Base-by-base conservation (phyloP, 1,284 basidiomycete species). In the Tylopilus sp. region DNA sequence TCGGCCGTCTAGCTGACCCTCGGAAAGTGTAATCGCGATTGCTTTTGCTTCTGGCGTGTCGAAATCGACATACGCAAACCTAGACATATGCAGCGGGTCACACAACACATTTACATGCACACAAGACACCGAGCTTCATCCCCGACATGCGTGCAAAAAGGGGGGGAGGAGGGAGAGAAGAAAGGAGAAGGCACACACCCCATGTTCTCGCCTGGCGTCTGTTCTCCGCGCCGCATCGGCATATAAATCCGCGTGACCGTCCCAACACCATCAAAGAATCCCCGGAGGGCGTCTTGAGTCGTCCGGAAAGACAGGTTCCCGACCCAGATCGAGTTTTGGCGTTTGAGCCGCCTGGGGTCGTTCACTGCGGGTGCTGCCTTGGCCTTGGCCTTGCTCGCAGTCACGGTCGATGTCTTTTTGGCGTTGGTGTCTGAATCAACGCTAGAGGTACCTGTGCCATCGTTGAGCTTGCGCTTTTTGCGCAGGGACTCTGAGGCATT, bases 31-130 rank as follows among this genome's bases (percentile, higher is more conserved):
- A 51, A 98, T 84, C 18, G 91, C 94, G 33, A 80, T 72, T 1
- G 69, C 67, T 61, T 94, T 89, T 17, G 81, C 82, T 29, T 91
- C 89, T 1, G 79, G 73, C 2, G 84, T 85, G 2, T 83, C 80
- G 66, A 99, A 94, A 72, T 99, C 95, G 53, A 97, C 85, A 71
- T 98, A 98, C 24, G 94, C 95, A 67, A 94, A 99, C 33, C 94
- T 97, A 60, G 26, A 26, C 26, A 26, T 10, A 39, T 12, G 3
- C 29, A 28, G 47, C 18, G 38, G 26, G 57, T 51, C 47, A 56
- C 11, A 18, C 30, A 15, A 47, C 35, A 48, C 18, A 33, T 53
- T 50, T 44, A 55, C 24, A 21, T 26, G 26, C 26, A 26, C 8
- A 26, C 35, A n/a, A 46, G 30, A 48, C 15, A n/a, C n/a, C n/a